These are phyloP conservation scores for Naganishia sp. DNA, from an alignment of 1,284 basidiomycete genomes.

Conservation along the genomic window DNA sequence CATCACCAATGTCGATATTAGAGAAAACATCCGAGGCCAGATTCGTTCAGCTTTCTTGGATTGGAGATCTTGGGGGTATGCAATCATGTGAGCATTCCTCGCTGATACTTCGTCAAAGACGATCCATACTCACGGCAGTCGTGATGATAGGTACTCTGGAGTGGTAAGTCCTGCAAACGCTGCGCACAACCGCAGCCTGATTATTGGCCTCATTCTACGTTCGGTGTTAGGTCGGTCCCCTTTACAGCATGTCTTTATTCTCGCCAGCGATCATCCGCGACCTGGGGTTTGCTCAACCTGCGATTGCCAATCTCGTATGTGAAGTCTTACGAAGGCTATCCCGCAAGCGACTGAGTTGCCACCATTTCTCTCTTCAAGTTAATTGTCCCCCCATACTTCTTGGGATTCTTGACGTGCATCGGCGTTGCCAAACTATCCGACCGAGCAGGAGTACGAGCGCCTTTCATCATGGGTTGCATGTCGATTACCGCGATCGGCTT, in stretches of 20 bases:
- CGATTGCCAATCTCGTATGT: background rate
- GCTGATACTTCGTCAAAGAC: background rate
- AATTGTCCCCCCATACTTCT: conserved; percentile 5
- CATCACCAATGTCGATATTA: conserved; percentile 12
- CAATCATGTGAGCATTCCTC: background rate
- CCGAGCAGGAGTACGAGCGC: background rate
- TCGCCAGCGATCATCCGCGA: conserved; percentile 8
- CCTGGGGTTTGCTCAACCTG: conserved; percentile 3
- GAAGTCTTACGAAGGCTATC: background rate
- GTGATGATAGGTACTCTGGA: background rate
- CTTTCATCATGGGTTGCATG: conserved; percentile 7
- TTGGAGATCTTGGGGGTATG: background rate
- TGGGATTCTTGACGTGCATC: conserved; percentile 3
- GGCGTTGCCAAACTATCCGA: background rate
- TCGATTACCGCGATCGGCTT: conserved; percentile 2
- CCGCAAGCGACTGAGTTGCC: background rate
- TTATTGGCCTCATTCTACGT: background rate
- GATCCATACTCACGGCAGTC: background rate
- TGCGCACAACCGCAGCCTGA: too few relatives aligned
- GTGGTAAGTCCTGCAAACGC: background rate
- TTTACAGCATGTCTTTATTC: conserved; percentile 12
- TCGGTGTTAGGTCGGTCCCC: background rate
- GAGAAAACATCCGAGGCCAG: background rate
- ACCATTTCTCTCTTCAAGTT: background rate
- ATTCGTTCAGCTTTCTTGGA: background rate